Evolutionary conservation across 495 filamentous ascomycete species (phyloP), one percentile per base, ranked within the genome.

Genomic region (Friedmanniomyces simplex): DNA sequence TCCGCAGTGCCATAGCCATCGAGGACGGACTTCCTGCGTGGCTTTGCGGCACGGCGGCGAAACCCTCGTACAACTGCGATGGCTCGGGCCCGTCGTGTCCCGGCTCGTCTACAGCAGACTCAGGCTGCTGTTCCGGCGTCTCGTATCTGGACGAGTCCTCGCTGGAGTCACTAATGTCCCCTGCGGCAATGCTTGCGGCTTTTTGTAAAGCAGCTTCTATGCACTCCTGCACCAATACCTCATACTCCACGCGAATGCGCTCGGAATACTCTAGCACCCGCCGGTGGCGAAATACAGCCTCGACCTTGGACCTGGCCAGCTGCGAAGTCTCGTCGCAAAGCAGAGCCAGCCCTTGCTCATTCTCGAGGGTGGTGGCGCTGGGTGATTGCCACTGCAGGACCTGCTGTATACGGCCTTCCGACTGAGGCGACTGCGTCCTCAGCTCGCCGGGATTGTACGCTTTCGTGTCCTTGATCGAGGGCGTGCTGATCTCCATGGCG

Each of bases 311-410:
- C 63, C 79, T 85, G 18, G 90, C 82, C 21, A 89, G 77, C 53
- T 76, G 81, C 63, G 93, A 88, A 0, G 91, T 97, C 64, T 98
- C 94, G 13, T 84, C 80, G 63, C 88, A 93, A 43, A 98, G 75
- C 42, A 86, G 71, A n/a, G 88, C 84, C 20, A 98, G 77, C 0
- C 94, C 93, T 65, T 91, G 89, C 64, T 96, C 94, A 66, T 96
- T 87, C 42, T 97, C 94, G n/a, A 94, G 72, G 1, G 89, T 91
- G 64, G 88, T 89, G 21, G 87, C 85, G 61, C 87, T 85, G 6
- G 93, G 94, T 3, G 91, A 94, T 65, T 91, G 87, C 93, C 93
- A 98, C 67, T 95, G 88, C 57, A 93, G 64, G 28, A 98, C 91
- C 69, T 98, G 94, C 0, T 87, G 83, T 54, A 96, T 89, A 13